Percentiles rank a stretch among this genome's conserved stretches.
phyloP scores from a whole-genome alignment of 148 eudicot species.

The Rhododendron ferrugineum region DNA sequence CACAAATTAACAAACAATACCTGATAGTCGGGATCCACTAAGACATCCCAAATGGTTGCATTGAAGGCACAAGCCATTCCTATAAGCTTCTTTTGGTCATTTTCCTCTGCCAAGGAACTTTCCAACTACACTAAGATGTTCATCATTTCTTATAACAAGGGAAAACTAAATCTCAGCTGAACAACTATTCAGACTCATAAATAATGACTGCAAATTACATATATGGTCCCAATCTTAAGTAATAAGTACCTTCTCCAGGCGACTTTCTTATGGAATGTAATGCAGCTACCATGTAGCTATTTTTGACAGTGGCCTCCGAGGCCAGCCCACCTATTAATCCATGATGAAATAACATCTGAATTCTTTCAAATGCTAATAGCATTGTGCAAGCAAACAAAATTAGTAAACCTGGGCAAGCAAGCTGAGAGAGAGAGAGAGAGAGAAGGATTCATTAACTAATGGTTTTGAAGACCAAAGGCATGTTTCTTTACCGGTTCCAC shows the following conservation, averaged over 20 bases:
- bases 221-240: constrained; percentile 14
- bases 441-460: too few relatives aligned
- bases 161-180: constrained; percentile 10
- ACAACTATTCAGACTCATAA: not conserved
- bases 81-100: constrained; percentile 66
- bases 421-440: not conserved
- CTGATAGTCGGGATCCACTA: constrained; percentile 96
- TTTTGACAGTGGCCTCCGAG: constrained; percentile 87
- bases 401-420: not conserved
- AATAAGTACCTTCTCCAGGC: constrained; percentile 61
- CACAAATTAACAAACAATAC: constrained; percentile 27
- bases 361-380: not conserved
- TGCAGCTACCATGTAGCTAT: constrained; percentile 93
- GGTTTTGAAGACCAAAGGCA: too few relatives aligned
- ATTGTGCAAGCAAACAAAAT: not conserved
- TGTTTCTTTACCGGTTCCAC: too few relatives aligned
- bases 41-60: constrained; percentile 99
- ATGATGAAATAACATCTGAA: constrained; percentile 6
- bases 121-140: constrained; percentile 63
- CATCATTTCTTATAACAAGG: constrained; percentile 34
- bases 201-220: not conserved
- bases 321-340: constrained; percentile 83
- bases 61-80: constrained; percentile 99
- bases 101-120: constrained; percentile 76
- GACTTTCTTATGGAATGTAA: constrained; percentile 61